phyloP scores from a whole-genome alignment of 1,139 yeast genomes.

The Hyphopichia wangnamkhiaoensis region DNA sequence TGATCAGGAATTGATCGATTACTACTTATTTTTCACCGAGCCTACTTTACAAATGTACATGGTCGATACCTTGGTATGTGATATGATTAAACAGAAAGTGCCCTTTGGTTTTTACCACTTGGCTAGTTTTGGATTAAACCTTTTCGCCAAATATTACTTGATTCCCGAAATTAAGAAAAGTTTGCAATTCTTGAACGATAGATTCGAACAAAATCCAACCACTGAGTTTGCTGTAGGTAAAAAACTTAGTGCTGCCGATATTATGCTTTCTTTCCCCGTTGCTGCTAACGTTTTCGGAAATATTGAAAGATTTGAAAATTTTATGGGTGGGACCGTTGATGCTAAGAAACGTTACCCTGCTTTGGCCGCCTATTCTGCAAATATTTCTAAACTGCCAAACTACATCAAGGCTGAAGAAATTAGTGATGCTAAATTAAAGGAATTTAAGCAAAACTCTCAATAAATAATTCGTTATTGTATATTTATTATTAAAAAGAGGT shows the following conservation, averaged over 20 bases:
- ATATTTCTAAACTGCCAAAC: constrained; percentile 19
- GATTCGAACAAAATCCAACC: constrained; percentile 17
- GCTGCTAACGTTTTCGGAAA: constrained; percentile 7
- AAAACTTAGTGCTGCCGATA: constrained; percentile 50
- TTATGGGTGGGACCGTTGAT: constrained; percentile 6
- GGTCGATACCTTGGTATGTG: constrained; percentile 30
- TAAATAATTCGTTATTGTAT: too few relatives aligned
- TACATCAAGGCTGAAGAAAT: constrained; percentile 20
- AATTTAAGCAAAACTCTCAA: too few relatives aligned
- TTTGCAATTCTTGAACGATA: constrained; percentile 30
- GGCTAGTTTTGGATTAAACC: constrained; percentile 13
- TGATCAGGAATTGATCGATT: constrained; percentile 34
- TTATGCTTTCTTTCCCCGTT: constrained; percentile 36
- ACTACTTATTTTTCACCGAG: constrained; percentile 46
- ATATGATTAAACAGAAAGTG: constrained; percentile 23
- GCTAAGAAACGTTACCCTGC: constrained; percentile 20
- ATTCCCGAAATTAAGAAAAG: constrained; percentile 25
- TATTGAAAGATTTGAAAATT: neutral
- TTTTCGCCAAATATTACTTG: constrained; percentile 29
- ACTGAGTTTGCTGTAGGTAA: constrained; percentile 45
- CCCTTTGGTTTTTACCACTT: constrained; percentile 40
- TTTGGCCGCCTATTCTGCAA: constrained; percentile 25
- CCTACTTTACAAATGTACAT: constrained; percentile 44
- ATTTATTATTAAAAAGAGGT: too few relatives aligned
- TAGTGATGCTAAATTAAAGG: too few relatives aligned